Base-by-base conservation (phyloP, 768 basidiomycete species). In the Leccinum boreale region DNA sequence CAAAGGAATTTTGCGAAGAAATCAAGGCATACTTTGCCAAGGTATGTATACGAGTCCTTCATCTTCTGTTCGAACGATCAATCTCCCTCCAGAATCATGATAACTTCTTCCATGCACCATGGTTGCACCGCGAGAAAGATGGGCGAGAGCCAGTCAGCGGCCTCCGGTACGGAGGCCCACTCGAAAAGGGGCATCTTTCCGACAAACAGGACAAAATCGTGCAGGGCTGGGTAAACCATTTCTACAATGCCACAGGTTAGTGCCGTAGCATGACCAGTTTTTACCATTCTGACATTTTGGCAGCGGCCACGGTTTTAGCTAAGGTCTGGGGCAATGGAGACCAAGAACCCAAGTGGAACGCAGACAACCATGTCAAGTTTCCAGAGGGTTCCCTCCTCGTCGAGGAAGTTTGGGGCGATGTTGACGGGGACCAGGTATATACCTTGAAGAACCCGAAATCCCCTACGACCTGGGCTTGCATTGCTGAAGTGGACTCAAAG, bases 101-200 rank as follows among this genome's bases (percentile, higher is more conserved):
- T 15, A 4, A 39, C 0, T 56, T 49, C 49, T 56, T 44, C 28
- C 55, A 56, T 29, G 26, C 55, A 7, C n/a, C 36, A 17, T 56
- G 55, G 55, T 39, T 56, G 35, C 55, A 56, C 49, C 42, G 36
- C 19, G 50, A 19, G 12, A 15, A 51, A 0, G 0, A 23, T 3
- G 49, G 55, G 9, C 55, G 55, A n/a, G 55, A 56, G 19, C 55
- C 49, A 5, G 23, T 56, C 6, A 56, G 21, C 11, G 55, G 55
- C 26, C 49, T 42, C 10, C 36, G 29, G 19, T 52, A 23, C 26
- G 49, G 26, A 1, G 55, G 26, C 28, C 0, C 0, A 3, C 5
- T 56, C 15, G 5, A 8, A 5, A 3, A 10, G 9, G 26, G 26
- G 15, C 42, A 23, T 21, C 15, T 56, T 17, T 39, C 49, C 3